Percentiles rank a stretch among this genome's conserved stretches.
Evolutionary conservation across 1,139 yeast genomes (phyloP).

Genomic region (Hanseniaspora sp.): DNA sequence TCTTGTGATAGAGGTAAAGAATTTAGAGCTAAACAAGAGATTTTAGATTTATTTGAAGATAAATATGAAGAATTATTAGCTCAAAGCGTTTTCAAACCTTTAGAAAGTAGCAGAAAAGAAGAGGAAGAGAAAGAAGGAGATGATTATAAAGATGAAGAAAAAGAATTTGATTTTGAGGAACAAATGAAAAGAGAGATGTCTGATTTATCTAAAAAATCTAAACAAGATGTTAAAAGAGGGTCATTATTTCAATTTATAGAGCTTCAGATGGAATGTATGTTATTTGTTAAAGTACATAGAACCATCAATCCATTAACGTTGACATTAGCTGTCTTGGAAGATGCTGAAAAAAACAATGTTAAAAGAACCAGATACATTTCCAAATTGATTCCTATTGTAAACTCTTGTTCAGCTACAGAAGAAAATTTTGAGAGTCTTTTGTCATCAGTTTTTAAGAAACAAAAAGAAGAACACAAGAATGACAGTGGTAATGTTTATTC

Average conservation of each 20-base stretch:
- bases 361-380: conserved; percentile 66
- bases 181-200: conserved; percentile 59
- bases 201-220: conserved; percentile 38
- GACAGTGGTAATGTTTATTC: conserved; percentile 58
- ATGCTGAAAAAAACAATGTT: conserved; percentile 30
- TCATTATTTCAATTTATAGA: conserved; percentile 53
- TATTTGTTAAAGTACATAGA: conserved; percentile 66
- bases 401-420: conserved; percentile 60
- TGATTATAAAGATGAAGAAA: conserved; percentile 28
- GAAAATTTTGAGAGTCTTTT: conserved; percentile 50
- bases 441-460: neutral
- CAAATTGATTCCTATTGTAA: conserved; percentile 67
- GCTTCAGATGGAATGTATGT: conserved; percentile 70
- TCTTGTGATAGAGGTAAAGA: conserved; percentile 77
- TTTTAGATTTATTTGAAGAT: conserved; percentile 50
- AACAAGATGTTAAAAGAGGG: conserved; percentile 33
- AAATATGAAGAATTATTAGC: conserved; percentile 42
- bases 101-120: conserved; percentile 23
- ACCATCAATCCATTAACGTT: conserved; percentile 72
- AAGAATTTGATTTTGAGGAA: conserved; percentile 56
- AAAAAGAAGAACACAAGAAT: conserved; percentile 25
- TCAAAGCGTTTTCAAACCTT: conserved; percentile 29
- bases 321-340: conserved; percentile 50
- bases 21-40: conserved; percentile 60
- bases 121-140: conserved; percentile 32